Evolutionary conservation across 768 basidiomycete species (phyloP), one percentile per base, ranked within the genome.

Genomic region (Chalciporus piperatus): DNA sequence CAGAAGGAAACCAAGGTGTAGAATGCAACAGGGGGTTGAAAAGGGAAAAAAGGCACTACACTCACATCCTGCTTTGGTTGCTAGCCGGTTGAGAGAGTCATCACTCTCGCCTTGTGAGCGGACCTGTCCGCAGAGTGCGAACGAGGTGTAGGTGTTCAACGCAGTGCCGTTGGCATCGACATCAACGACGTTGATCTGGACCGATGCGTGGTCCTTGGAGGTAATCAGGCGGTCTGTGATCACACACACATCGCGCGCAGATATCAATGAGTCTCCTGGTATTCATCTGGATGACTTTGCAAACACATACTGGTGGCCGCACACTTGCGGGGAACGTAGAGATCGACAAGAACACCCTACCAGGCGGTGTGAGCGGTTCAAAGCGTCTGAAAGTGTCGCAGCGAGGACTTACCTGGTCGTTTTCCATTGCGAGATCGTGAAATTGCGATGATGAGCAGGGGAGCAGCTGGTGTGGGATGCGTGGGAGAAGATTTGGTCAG

Each of bases 311-410:
- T 95, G 64, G 94, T 96, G 48, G 95, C 94, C 70, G 93, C 84
- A 74, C 97, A 98, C 76, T 98, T 98, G 82, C 97, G 92, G 74
- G 97, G 97, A 69, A 98, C 95, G 79, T 99, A 99, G 76, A 99
- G 94, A 82, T 98, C 97, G 70, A 99, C 97, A 73, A 99, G 95
- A 71, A 91, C 80, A 76, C 97, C 96, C 92, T 97, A 51, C 33
- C 40, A 47, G 5, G 16, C 47, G 25, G 43, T 33, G 45, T 61
- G 45, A 55, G 55, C 32, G 8, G 8, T 27, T 17, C n/a, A 28
- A 22, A 19, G 2, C 13, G 37, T 47, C 20, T 10, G 10, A 16
- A 7, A 3, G 1, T 12, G 13, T 38, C 17, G 17, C 41, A 16
- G 5, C 14, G 17, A 47, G 25, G 17, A 73, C 85, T 56, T 68